phyloP scores from a whole-genome alignment of 306 rosid genomes.

The Cercis canadensis region DNA sequence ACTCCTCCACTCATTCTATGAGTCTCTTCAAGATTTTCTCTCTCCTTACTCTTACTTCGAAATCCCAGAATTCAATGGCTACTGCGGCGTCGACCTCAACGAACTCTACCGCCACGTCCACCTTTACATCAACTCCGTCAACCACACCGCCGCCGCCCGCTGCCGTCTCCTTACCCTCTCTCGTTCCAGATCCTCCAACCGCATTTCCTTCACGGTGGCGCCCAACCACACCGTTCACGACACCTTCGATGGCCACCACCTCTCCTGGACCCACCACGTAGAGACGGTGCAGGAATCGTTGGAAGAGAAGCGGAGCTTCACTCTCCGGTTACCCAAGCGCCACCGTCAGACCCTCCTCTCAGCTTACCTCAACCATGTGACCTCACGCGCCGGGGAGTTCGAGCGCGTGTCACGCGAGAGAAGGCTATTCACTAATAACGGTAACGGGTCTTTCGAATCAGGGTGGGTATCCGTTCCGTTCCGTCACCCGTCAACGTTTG shows the following conservation, averaged over 20 bases:
- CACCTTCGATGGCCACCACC: constrained; percentile 53
- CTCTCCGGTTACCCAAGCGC: constrained; percentile 81
- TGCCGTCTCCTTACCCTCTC: constrained; percentile 77
- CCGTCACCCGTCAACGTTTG: constrained; percentile 84
- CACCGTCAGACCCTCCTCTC: constrained; percentile 69
- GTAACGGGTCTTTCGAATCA: constrained; percentile 70
- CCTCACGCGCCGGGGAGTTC: constrained; percentile 70
- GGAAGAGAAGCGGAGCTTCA: constrained; percentile 81
- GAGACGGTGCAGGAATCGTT: constrained; percentile 80
- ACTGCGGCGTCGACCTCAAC: constrained; percentile 82
- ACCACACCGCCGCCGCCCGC: constrained; percentile 47
- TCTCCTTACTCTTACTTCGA: constrained; percentile 80
- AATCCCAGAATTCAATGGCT: constrained; percentile 89
- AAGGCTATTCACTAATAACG: constrained; percentile 77
- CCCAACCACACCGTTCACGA: constrained; percentile 85
- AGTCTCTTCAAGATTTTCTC: constrained; percentile 73
- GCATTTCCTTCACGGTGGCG: constrained; percentile 73
- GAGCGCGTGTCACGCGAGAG: constrained; percentile 82
- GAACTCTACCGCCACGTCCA: constrained; percentile 86
- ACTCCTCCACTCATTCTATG: constrained; percentile 71
- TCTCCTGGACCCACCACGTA: constrained; percentile 85
- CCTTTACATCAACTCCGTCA: constrained; percentile 75
- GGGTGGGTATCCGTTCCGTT: constrained; percentile 95
- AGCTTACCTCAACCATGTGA: constrained; percentile 63
- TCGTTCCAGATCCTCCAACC: constrained; percentile 78